Evolutionary conservation across 371 early-diverging fungal genomes (phyloP).

Genomic region (Mucor indicus): DNA sequence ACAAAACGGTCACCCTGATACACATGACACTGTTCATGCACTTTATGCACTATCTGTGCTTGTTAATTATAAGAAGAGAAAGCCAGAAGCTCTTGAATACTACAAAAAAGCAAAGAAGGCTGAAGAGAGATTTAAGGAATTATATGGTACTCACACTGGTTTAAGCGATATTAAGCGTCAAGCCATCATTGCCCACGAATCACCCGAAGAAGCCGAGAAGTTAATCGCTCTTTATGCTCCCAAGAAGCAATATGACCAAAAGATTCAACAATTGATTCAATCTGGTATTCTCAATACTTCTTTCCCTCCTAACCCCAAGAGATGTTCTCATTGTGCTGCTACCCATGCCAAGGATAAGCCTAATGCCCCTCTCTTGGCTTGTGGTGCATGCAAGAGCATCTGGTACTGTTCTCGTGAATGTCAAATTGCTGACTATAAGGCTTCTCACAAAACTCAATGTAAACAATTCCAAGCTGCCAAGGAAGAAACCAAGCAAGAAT

Average conservation of each 20-base stretch:
- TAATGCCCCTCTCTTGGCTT: slow-evolving; percentile 52
- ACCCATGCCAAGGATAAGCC: slow-evolving; percentile 46
- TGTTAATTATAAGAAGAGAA: slow-evolving; percentile 51
- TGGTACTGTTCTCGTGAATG: slow-evolving; percentile 66
- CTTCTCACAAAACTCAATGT: slow-evolving; percentile 51
- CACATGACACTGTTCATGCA: slow-evolving; percentile 56
- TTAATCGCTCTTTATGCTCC: slow-evolving; percentile 35
- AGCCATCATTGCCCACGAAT: slow-evolving; percentile 48
- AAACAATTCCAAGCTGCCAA: slow-evolving; percentile 24
- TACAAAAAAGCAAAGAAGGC: slow-evolving; percentile 53
- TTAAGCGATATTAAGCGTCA: slow-evolving; percentile 59
- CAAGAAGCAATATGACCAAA: slow-evolving; percentile 27
- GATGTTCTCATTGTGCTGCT: slow-evolving; percentile 58
- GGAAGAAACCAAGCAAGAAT: slow-evolving; percentile 3
- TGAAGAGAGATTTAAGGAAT: slow-evolving; percentile 53
- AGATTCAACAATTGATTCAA: slow-evolving; percentile 43
- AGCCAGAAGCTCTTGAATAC: slow-evolving; percentile 49
- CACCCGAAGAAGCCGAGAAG: slow-evolving; percentile 32
- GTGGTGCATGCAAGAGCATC: slow-evolving; percentile 59
- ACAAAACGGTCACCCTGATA: slow-evolving; percentile 54
- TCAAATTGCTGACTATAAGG: slow-evolving; percentile 56
- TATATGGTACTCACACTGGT: slow-evolving; percentile 56
- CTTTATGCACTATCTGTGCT: slow-evolving; percentile 56
- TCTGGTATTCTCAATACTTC: slow-evolving; percentile 40
- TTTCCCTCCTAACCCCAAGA: slow-evolving; percentile 39